phyloP scores from a whole-genome alignment of 768 basidiomycete genomes.

The Thelephora ganbajun region DNA sequence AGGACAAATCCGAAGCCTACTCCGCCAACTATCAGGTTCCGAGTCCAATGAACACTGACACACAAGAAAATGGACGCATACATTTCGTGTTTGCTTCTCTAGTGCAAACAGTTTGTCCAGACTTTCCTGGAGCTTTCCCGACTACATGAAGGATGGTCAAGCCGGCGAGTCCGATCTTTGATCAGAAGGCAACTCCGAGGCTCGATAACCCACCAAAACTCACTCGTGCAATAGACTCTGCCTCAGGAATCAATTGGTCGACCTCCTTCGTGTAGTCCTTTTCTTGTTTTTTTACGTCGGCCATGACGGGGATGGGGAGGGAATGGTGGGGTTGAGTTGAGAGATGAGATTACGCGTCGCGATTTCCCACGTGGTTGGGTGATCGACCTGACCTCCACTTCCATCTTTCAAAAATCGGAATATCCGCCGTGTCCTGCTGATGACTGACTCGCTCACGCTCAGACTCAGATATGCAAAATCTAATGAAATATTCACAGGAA shows the following conservation, averaged over 20 bases:
- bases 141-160: slow-evolving; percentile 26
- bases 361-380: too few species aligned
- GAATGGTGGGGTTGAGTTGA: slow-evolving; percentile 10
- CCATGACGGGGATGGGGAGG: slow-evolving; percentile 40
- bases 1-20: slow-evolving; percentile 83
- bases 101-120: slow-evolving; percentile 79
- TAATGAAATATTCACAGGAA: too few species aligned
- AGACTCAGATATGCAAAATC: too few species aligned
- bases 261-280: slow-evolving; percentile 83
- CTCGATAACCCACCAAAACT: slow-evolving; percentile 8
- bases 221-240: slow-evolving; percentile 59
- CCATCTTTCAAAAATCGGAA: too few species aligned
- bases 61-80: slow-evolving; percentile 17
- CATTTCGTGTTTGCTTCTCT: slow-evolving; percentile 96
- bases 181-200: neutral
- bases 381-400: too few species aligned
- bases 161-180: neutral
- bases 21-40: neutral
- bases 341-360: neutral
- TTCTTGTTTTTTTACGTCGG: slow-evolving; percentile 74
- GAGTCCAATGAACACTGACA: neutral
- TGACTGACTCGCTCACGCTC: too few species aligned
- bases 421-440: too few species aligned
- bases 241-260: slow-evolving; percentile 57
- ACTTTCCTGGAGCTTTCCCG: slow-evolving; percentile 71